Evolutionary conservation across 305 asterid genomes (phyloP), one percentile per base, ranked within the genome.

Genomic region (Plantago coronopus): DNA sequence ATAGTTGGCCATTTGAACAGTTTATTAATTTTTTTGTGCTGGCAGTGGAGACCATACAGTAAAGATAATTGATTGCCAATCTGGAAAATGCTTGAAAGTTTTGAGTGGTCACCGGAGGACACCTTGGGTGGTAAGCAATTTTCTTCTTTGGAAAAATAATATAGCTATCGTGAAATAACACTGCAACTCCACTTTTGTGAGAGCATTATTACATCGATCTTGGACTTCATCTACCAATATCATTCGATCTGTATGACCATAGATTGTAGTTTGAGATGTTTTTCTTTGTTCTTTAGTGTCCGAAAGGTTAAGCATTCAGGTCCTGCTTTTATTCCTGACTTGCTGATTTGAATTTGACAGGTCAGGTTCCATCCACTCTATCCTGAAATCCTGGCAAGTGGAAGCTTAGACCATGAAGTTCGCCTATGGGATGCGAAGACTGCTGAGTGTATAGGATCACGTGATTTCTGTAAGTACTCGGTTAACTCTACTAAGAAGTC

Each of bases 401-500:
- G 98, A 74, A 91, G 98, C 70, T 84, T 89, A 75, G 98, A 91
- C 76, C 87, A 89, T 78, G 97, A 88, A 81, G 98, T 91, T 76
- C 91, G 88, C 65, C 65, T 91, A 25, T 91, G 98, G 98, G 83
- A 89, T 76, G 87, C 97, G 65, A 86, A 76, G 64, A 83, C 82
- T 37, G 87, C 95, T 18, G 94, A 79, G 76, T 86, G 97, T 72
- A 77, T 91, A 69, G 95, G 95, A 69, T 86, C 98, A 1, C 91
- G 88, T 54, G 96, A 89, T 76, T 93, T 93, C 65, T 83, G 99
- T 93, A 84, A 83, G 73, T 18, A 67, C 70, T 68, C 69, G 31
- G 64, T 48, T 50, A 65, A 46, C 57, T 68, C 13, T 13, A 25
- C 49, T 45, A 17, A 27, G 9, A 43, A 14, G 40, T 22, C 10